These are phyloP conservation scores for Cryptosporidium bovis DNA, from an alignment of 169 alveolate species.

Conservation along the genomic window DNA sequence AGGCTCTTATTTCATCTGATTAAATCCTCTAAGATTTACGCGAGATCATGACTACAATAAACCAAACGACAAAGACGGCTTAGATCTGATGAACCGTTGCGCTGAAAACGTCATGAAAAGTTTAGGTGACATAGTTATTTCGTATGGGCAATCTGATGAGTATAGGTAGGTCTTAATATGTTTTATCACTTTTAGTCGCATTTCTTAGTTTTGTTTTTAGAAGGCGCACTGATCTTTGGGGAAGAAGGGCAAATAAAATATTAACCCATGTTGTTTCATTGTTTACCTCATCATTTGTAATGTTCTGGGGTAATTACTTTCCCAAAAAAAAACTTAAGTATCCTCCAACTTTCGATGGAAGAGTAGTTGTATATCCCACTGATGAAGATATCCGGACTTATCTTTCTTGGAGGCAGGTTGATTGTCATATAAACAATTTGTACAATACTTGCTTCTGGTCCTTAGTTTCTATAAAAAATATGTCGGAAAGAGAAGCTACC, in stretches of 20 bases:
- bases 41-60: slow-evolving; percentile 89
- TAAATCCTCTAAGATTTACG: slow-evolving; percentile 81
- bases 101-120: slow-evolving; percentile 91
- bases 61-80: slow-evolving; percentile 93
- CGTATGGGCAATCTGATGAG: slow-evolving; percentile 95
- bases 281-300: slow-evolving; percentile 92
- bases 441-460: slow-evolving; percentile 97
- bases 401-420: slow-evolving; percentile 92
- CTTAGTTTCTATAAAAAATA: slow-evolving; percentile 86
- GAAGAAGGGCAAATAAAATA: slow-evolving; percentile 88
- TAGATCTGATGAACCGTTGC: slow-evolving; percentile 89
- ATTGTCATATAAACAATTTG: slow-evolving; percentile 95
- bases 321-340: slow-evolving; percentile 80
- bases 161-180: slow-evolving; percentile 79
- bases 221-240: slow-evolving; percentile 84
- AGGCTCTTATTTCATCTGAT: not conserved
- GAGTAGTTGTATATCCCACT: slow-evolving; percentile 92
- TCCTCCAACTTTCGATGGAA: slow-evolving; percentile 94
- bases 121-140: slow-evolving; percentile 91
- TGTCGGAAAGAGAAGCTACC: slow-evolving; percentile 82
- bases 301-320: slow-evolving; percentile 85
- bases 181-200: slow-evolving; percentile 59
- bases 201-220: slow-evolving; percentile 82
- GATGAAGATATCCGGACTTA: slow-evolving; percentile 88
- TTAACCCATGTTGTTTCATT: slow-evolving; percentile 89